Evolutionary conservation across 108 stramenopile genomes (phyloP).

Genomic region (Mayamaea pseudoterrestris): DNA sequence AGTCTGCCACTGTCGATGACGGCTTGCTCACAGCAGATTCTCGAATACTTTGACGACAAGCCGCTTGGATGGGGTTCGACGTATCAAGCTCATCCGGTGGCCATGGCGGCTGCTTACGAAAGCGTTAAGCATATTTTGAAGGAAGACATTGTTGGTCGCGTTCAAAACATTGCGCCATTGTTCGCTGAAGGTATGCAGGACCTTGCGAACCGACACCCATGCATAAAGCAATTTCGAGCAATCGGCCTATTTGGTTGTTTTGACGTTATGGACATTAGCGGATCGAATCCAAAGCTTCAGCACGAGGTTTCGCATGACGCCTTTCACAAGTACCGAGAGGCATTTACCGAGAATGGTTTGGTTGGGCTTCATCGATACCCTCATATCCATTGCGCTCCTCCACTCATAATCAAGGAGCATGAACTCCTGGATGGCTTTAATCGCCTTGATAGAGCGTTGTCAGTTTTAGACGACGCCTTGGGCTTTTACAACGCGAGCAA

Average conservation of each 20-base stretch:
- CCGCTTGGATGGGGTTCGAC: conserved; percentile 48
- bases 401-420: conserved; percentile 36
- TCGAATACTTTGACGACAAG: conserved; percentile 52
- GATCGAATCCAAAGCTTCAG: conserved; percentile 32
- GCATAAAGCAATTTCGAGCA: conserved; percentile 38
- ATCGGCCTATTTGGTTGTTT: conserved; percentile 53
- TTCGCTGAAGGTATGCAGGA: conserved; percentile 33
- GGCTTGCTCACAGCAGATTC: conserved; percentile 34
- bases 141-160: conserved; percentile 34
- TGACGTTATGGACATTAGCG: conserved; percentile 29
- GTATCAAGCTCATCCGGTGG: conserved; percentile 57
- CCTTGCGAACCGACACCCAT: conserved; percentile 32
- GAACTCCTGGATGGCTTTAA: conserved; percentile 52
- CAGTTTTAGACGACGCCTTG: conserved; percentile 35
- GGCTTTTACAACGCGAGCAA: conserved; percentile 16
- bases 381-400: conserved; percentile 51
- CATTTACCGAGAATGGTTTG: conserved; percentile 29
- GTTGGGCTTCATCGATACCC: conserved; percentile 46
- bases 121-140: conserved; percentile 37
- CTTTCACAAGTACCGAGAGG: conserved; percentile 38
- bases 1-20: conserved; percentile 40
- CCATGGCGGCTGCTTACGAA: conserved; percentile 49
- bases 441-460: conserved; percentile 30
- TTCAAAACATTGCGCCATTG: conserved; percentile 29
- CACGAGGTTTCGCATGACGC: conserved; percentile 36